phyloP scores from a whole-genome alignment of 1,284 basidiomycete genomes.

The Golubevia pallescens region DNA sequence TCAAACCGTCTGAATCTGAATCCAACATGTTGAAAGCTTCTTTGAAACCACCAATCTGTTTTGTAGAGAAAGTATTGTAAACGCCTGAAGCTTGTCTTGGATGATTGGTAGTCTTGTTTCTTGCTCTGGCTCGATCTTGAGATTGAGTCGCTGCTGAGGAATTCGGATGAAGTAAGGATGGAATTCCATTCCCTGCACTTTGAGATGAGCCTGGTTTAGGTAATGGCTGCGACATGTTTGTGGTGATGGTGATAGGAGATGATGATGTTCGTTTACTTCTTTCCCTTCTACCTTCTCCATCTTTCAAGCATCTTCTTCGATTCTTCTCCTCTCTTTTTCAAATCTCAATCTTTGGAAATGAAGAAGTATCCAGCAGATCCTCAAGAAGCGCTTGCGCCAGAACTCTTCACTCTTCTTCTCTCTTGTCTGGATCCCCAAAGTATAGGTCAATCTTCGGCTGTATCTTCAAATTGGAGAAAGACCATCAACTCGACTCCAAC shows the following conservation, averaged over 20 bases:
- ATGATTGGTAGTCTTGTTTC: constrained; percentile 14
- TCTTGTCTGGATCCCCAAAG: not conserved
- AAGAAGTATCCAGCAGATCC: too few relatives aligned
- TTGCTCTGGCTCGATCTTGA: not conserved
- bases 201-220: not conserved
- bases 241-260: too few relatives aligned
- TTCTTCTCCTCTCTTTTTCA: too few relatives aligned
- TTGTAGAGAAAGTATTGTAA: constrained; percentile 47
- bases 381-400: too few relatives aligned
- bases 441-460: not conserved
- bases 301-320: too few relatives aligned
- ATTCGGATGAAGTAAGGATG: constrained; percentile 4
- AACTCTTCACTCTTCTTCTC: too few relatives aligned
- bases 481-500: not conserved
- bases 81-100: constrained; percentile 48
- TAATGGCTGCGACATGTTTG: too few relatives aligned
- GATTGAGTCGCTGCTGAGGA: not conserved
- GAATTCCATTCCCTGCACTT: not conserved
- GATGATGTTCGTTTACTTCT: too few relatives aligned
- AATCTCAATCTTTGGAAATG: too few relatives aligned
- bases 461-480: not conserved
- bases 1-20: constrained; percentile 46
- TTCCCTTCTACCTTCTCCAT: too few relatives aligned
- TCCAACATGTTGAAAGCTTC: constrained; percentile 61
- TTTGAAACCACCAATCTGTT: constrained; percentile 60